Evolutionary conservation across 2,329 filamentous ascomycete species (phyloP), one percentile per base, ranked within the genome.

Genomic region (Aspergillus pseudonomiae): DNA sequence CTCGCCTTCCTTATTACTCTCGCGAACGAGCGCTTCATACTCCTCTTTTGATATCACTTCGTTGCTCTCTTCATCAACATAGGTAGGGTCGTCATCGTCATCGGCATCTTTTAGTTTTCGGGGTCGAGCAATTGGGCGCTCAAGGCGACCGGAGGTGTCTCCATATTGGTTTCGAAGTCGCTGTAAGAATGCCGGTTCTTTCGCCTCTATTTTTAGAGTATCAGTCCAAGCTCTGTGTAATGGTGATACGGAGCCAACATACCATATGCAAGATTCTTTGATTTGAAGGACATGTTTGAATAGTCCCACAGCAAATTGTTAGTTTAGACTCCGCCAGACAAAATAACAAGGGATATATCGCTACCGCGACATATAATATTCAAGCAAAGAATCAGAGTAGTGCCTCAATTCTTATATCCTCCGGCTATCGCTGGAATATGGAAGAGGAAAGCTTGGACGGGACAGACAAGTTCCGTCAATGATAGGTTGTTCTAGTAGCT

Each of bases 261-360:
- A 81, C 80, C 79, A 61, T 82, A 82, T 61, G 72, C 75, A 58
- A 82, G 77, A 60, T 78, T 75, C 67, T 81, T 81, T 21, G 79
- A 71, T 57, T 80, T 81, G 68, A 75, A 78, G 24, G 74, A 71
- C 78, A 80, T 80, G 60, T 58, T 69, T 58, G 48, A 50, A 53
- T 63, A 53, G 59, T 55, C 62, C 48, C 32, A 60, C 21, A 45
- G 36, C 57, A 39, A 56, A 50, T 34, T 67, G 60, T 64, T 61
- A 64, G 63, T 57, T 19, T 57, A 54, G 10, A 30, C 30, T 26
- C 28, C 11, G 30, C 21, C 30, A 43, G 48, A 41, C 7, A 30
- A 53, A 24, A 34, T 28, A 19, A 36, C 11, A 24, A 55, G 52
- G 10, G 32, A 55, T 7, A 26, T 36, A 36, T 55, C 52, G 52